phyloP scores from a whole-genome alignment of 192 early-diverging fungal genomes.

The Spizellomyces punctatus region DNA sequence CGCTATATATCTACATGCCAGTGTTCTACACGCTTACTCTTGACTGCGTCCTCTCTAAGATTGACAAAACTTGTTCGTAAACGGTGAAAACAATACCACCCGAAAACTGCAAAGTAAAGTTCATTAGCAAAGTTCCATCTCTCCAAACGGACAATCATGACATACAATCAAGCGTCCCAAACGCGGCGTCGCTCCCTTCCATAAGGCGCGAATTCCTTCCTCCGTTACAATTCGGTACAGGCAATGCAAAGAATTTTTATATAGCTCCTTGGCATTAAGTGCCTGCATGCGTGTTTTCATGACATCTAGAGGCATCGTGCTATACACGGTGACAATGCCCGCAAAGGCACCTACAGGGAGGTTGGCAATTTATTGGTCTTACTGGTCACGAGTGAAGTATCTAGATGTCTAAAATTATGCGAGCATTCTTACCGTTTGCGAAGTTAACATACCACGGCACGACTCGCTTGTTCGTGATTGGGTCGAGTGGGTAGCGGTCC shows the following conservation, averaged over 20 bases:
- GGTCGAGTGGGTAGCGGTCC: constrained; percentile 38
- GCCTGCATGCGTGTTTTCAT: constrained; percentile 97
- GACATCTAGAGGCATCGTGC: constrained; percentile 97
- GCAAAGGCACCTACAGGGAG: constrained; percentile 69
- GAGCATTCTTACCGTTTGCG: constrained; percentile 27
- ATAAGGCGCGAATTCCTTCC: constrained; percentile 83
- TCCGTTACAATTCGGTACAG: constrained; percentile 66
- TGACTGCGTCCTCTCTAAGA: constrained; percentile 19
- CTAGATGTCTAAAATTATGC: background rate
- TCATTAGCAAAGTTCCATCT: background rate
- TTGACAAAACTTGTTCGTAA: constrained; percentile 69
- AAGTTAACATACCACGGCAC: constrained; percentile 57
- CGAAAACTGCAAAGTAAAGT: constrained; percentile 58
- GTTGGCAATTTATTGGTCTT: background rate
- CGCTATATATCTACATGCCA: no score
- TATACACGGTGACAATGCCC: constrained; percentile 91
- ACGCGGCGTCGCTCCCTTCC: constrained; percentile 95
- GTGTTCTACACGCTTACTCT: no score
- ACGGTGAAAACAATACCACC: constrained; percentile 86
- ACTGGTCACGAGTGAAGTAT: background rate
- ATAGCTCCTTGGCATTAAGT: constrained; percentile 67
- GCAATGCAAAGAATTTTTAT: constrained; percentile 76
- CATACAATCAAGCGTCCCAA: constrained; percentile 81
- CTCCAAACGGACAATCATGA: constrained; percentile 10
- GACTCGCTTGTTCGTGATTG: constrained; percentile 33